Evolutionary conservation across 2,329 filamentous ascomycete species (phyloP), one percentile per base, ranked within the genome.

Genomic region (Arthrobotrys megalospora): DNA sequence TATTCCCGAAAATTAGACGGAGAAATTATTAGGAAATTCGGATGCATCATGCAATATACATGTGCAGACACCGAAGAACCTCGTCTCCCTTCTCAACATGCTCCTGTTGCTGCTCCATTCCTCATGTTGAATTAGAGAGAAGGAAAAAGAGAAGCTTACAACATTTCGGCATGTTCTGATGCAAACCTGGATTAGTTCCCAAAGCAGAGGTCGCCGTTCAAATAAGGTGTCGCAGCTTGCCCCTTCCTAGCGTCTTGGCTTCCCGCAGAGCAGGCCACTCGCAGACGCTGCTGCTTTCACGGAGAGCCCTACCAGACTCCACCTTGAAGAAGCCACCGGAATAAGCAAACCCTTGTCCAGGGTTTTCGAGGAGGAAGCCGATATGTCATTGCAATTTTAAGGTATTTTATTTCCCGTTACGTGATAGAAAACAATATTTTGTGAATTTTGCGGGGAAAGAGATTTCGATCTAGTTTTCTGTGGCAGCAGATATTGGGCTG

Each of bases 181-280:
- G 72, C 65, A 69, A 65, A 76, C 60, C 32, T 52, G 69, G 45
- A 66, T 73, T 60, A 14, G 47, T 77, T 77, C 73, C 73, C 73
- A 77, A 77, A 71, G 45, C 14, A 71, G 73, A 77, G 73, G 73
- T 77, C 73, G 73, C 73, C 73, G 73, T 77, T 77, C 73, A 77
- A 77, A 77, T 77, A 77, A 77, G 73, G 65, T 77, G 73, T 77
- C 73, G 66, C 66, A 66, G 47, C 65, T 60, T 36, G 73, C 66
- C 58, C 58, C 55, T 55, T 43, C 36, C 52, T 77, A 77, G 73
- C 73, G 60, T 62, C 73, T 77, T 77, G 73, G 73, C 73, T 77
- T 70, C 73, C 72, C 62, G 67, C 55, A 47, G 34, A 66, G 45
- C 55, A 63, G 64, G 63, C 70, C 50, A 75, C 24, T 72, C 60